Base-by-base conservation (phyloP, 169 alveolate genomes). In the Plasmodium chabaudi region DNA sequence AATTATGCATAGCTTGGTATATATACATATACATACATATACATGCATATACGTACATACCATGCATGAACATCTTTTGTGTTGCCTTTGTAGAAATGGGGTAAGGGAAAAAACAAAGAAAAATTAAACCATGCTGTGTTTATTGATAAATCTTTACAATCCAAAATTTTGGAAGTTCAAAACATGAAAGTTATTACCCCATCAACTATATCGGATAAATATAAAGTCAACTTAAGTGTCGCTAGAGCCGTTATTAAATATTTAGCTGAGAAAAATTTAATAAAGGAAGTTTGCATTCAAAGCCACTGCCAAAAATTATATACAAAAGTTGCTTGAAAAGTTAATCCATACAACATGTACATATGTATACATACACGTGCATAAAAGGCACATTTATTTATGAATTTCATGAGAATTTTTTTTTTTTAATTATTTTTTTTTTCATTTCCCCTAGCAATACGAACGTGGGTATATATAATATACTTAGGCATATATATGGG, bases 91-190 rank as follows among this genome's bases (percentile, higher is more conserved):
- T 88, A 96, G 98, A 96, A 96, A 93, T 97, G 99, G 98, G 95
- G 95, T 27, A 94, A 96, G 89, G 96, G 95, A 13, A 96, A 95
- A 92, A 94, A 94, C 42, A 97, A 97, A 96, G 99, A 98, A 89
- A 98, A 98, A 97, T 92, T 97, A 64, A 97, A 97, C 95, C 96
- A 97, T 90, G 96, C 99, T 42, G 99, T 98, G 71, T 94, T 95
- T 94, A 96, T 97, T 92, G 99, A 97, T 87, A 95, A 97, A 94
- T 96, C 97, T 21, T 92, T 97, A 56, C 94, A 94, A 82, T 98
- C 97, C 53, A 96, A 95, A 94, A 79, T 97, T 77, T 51, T 95
- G 77, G 99, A 98, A 39, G 96, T 96, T 46, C 98, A 99, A 49
- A 97, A 97, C 92, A 94, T 95, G 92, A 94, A 94, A 63, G 94